Percentiles rank a stretch among this genome's conserved stretches.
Conservation (phyloP, 176 grass and related monocot species). For the sorghum (Sorghum bicolor) region DNA sequence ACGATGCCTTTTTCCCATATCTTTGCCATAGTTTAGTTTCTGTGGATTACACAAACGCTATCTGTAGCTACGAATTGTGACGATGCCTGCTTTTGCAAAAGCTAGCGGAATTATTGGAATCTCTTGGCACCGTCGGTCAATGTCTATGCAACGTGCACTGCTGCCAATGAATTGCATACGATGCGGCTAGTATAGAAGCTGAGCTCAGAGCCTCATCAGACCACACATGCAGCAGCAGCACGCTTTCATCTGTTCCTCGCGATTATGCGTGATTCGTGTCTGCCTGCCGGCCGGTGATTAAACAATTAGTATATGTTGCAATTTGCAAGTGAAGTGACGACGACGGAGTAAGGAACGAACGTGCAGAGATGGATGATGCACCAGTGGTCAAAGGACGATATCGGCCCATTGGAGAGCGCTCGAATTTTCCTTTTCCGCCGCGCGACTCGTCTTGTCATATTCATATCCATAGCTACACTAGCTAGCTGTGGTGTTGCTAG, state of each 20-base stretch:
- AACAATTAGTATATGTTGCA: background rate
- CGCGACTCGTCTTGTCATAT: background rate
- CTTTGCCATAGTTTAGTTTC: constrained; percentile 45
- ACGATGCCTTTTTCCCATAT: constrained; percentile 19
- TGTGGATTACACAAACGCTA: constrained; percentile 18
- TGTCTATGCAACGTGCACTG: background rate
- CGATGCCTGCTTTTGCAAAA: constrained; percentile 41
- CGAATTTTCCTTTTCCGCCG: constrained; percentile 27
- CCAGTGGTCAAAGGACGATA: constrained; percentile 11
- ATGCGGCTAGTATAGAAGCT: constrained; percentile 10
- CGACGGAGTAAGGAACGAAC: background rate
- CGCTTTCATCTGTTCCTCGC: constrained; percentile 11
- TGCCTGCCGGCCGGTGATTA: background rate
- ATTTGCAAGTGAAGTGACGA: background rate
- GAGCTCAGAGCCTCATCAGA: constrained; percentile 5
- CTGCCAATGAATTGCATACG: background rate
- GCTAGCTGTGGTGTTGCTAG: background rate
- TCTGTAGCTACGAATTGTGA: background rate
- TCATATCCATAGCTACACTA: background rate
- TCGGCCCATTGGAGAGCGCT: background rate
- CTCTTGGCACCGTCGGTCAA: constrained; percentile 2
- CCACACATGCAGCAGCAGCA: no score
- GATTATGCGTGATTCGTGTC: constrained; percentile 10
- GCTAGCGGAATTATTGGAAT: constrained; percentile 43
- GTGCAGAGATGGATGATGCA: background rate